Conservation (phyloP, 345 rosid species). For the Lepidium africanum region DNA sequence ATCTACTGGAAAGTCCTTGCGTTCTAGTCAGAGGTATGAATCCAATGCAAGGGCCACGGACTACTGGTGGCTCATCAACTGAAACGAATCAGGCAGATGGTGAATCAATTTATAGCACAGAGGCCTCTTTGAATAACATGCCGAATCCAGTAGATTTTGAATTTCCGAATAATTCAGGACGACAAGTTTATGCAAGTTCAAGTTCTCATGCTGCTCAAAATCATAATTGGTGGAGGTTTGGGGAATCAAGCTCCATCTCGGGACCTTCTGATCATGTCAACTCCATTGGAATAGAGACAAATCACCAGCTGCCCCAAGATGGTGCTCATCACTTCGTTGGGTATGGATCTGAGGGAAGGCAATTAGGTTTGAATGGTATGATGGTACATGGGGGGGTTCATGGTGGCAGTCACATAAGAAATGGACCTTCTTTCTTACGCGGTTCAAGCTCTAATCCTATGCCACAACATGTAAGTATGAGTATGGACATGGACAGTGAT, state of each 20-base stretch:
- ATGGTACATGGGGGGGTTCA: slow-evolving; percentile 8
- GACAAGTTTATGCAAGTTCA: slow-evolving; percentile 31
- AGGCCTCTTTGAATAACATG: slow-evolving; percentile 33
- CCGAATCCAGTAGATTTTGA: slow-evolving; percentile 40
- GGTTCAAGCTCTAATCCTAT: slow-evolving; percentile 48
- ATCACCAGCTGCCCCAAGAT: slow-evolving; percentile 38
- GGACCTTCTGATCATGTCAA: slow-evolving; percentile 36
- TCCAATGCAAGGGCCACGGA: slow-evolving; percentile 58
- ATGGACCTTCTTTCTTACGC: slow-evolving; percentile 36
- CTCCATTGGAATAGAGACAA: slow-evolving; percentile 42
- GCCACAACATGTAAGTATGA: slow-evolving; percentile 32
- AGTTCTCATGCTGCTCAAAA: slow-evolving; percentile 34
- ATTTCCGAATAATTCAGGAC: slow-evolving; percentile 36
- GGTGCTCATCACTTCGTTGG: slow-evolving; percentile 28
- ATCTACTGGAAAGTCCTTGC: slow-evolving; percentile 7
- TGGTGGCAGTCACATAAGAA: slow-evolving; percentile 36
- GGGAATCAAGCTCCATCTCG: slow-evolving; percentile 54
- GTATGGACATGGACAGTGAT: slow-evolving; percentile 34
- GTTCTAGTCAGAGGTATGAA: slow-evolving; percentile 26
- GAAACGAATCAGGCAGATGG: slow-evolving; percentile 47
- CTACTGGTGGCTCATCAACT: slow-evolving; percentile 41
- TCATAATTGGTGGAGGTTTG: slow-evolving; percentile 50
- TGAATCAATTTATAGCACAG: slow-evolving; percentile 41
- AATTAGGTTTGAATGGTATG: slow-evolving; percentile 5
- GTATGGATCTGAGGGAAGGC: slow-evolving; percentile 49